These are phyloP conservation scores for Pseudovirgaria hyperparasitica DNA, from an alignment of 2,329 filamentous ascomycete species.

Conservation along the genomic window DNA sequence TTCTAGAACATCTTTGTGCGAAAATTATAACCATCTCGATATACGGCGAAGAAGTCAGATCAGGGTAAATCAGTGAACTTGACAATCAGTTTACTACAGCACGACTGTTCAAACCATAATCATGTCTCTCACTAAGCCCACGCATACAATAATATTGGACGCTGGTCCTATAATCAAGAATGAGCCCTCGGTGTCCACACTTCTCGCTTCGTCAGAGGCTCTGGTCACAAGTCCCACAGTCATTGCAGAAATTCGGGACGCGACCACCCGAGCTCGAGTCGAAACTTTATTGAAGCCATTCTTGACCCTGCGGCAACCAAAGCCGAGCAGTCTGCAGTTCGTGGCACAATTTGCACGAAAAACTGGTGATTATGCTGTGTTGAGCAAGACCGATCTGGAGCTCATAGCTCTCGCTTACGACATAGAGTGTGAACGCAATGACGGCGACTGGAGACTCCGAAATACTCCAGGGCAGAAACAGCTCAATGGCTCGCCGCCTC, in stretches of 20 bases:
- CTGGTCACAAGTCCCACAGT: conserved; percentile 79
- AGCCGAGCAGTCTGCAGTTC: conserved; percentile 62
- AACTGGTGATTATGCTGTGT: conserved; percentile 78
- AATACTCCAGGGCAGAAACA: conserved; percentile 67
- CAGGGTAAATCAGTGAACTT: too few relatives aligned
- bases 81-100: too few relatives aligned
- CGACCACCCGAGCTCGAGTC: conserved; percentile 64
- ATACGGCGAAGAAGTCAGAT: too few relatives aligned
- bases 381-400: conserved; percentile 82
- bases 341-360: conserved; percentile 75
- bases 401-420: conserved; percentile 87
- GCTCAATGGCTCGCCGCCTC: conserved; percentile 56
- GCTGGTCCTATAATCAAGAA: conserved; percentile 91
- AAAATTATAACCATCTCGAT: too few relatives aligned
- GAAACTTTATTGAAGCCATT: conserved; percentile 81
- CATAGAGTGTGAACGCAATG: conserved; percentile 80
- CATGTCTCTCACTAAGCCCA: conserved; percentile 43
- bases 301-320: conserved; percentile 62
- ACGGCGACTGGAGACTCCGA: conserved; percentile 77
- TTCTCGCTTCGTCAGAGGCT: conserved; percentile 62
- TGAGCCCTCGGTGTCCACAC: conserved; percentile 69
- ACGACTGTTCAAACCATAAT: too few relatives aligned
- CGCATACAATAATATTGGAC: conserved; percentile 78
- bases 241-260: conserved; percentile 76
- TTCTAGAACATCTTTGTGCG: too few relatives aligned